phyloP scores from a whole-genome alignment of 2,329 filamentous ascomycete species.

The Phialophora tarda region DNA sequence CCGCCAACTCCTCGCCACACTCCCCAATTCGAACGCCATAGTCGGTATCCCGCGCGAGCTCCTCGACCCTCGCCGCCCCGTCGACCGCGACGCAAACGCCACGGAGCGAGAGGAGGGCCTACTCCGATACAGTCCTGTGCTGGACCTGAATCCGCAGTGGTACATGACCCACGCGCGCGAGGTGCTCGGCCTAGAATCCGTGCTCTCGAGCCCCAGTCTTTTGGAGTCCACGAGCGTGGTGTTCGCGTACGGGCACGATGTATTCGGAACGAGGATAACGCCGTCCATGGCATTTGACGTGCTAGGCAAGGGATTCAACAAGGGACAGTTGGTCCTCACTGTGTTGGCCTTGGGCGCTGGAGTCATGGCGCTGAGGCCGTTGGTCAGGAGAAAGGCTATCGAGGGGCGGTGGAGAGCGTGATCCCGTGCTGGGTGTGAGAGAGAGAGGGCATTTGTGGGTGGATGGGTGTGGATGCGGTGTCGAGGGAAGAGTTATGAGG shows the following conservation, averaged over 20 bases:
- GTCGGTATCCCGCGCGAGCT: slow-evolving; percentile 77
- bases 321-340: slow-evolving; percentile 80
- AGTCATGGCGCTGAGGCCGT: slow-evolving; percentile 77
- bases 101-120: slow-evolving; percentile 85
- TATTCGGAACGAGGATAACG: slow-evolving; percentile 85
- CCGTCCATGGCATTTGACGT: slow-evolving; percentile 92
- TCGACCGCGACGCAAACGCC: slow-evolving; percentile 80
- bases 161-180: slow-evolving; percentile 82
- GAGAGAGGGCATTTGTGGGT: background rate
- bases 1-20: slow-evolving; percentile 77
- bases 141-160: slow-evolving; percentile 84
- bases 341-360: slow-evolving; percentile 79
- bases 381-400: slow-evolving; percentile 66
- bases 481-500: background rate
- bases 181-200: slow-evolving; percentile 72
- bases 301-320: slow-evolving; percentile 91
- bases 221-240: slow-evolving; percentile 92
- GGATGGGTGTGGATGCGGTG: too few species aligned
- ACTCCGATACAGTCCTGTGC: slow-evolving; percentile 72
- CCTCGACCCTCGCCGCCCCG: slow-evolving; percentile 83
- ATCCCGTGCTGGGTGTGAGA: background rate
- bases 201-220: slow-evolving; percentile 76
- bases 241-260: slow-evolving; percentile 81
- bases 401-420: slow-evolving; percentile 38
- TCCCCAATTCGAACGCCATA: slow-evolving; percentile 75